These are phyloP conservation scores for Trichoderma sp. DNA, from an alignment of 2,329 filamentous ascomycete genomes.

Conservation along the genomic window DNA sequence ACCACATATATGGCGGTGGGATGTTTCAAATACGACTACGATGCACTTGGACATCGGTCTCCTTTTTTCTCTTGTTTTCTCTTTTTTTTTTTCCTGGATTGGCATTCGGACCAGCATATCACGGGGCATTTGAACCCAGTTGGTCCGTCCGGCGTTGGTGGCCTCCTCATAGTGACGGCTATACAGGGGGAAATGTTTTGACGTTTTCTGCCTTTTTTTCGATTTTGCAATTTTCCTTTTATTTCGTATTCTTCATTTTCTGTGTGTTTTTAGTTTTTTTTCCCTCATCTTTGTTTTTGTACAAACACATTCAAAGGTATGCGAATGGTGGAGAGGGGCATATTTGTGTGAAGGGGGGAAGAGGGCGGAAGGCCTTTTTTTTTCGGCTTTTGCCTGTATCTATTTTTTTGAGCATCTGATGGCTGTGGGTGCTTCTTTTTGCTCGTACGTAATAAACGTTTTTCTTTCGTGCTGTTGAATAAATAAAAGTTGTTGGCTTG, in stretches of 20 bases:
- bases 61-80: background rate
- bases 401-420: background rate
- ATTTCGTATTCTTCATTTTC: background rate
- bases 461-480: background rate
- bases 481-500: background rate
- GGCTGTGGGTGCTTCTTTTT: background rate
- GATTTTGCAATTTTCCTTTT: background rate
- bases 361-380: background rate
- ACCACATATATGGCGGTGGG: background rate
- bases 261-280: background rate
- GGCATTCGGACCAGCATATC: slow-evolving; percentile 20
- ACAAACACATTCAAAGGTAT: background rate
- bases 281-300: background rate
- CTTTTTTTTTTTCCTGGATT: slow-evolving; percentile 2
- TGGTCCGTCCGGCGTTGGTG: slow-evolving; percentile 21
- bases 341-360: background rate
- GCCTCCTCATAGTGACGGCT: slow-evolving; percentile 9
- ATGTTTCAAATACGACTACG: slow-evolving; percentile 15
- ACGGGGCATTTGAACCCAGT: slow-evolving; percentile 9
- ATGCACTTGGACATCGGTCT: slow-evolving; percentile 10
- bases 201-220: background rate
- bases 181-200: slow-evolving; percentile 12
- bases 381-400: background rate
- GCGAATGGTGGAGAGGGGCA: background rate
- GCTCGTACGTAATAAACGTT: background rate